Conservation (phyloP, 2,329 filamentous ascomycete genomes). For the Pseudogymnoascus sp. region DNA sequence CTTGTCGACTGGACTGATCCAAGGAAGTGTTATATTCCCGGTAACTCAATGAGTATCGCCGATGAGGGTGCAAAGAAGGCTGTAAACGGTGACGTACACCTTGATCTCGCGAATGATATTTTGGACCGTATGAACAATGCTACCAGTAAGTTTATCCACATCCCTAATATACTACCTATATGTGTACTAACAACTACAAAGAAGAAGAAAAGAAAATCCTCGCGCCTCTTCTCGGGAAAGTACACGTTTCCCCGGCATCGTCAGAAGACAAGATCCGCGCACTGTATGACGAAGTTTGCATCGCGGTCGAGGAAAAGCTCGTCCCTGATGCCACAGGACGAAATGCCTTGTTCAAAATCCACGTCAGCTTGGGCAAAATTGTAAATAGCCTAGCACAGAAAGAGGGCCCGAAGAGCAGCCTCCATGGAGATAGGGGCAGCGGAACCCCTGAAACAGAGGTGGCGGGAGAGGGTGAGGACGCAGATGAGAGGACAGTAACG, state of each 20-base stretch:
- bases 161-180: background rate
- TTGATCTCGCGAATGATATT: slow-evolving; percentile 68
- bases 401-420: slow-evolving; percentile 26
- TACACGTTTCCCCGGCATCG: slow-evolving; percentile 65
- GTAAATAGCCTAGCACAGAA: slow-evolving; percentile 38
- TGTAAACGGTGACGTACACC: slow-evolving; percentile 69
- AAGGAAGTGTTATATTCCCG: slow-evolving; percentile 58
- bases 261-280: slow-evolving; percentile 49
- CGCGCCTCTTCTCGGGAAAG: slow-evolving; percentile 69
- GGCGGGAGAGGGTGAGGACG: slow-evolving; percentile 30
- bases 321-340: slow-evolving; percentile 52
- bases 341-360: slow-evolving; percentile 60
- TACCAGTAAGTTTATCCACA: slow-evolving; percentile 47
- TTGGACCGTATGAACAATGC: slow-evolving; percentile 63
- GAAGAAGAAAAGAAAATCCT: slow-evolving; percentile 82
- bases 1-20: slow-evolving; percentile 94
- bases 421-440: slow-evolving; percentile 24
- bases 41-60: slow-evolving; percentile 33
- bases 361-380: slow-evolving; percentile 59
- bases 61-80: slow-evolving; percentile 52
- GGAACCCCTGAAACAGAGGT: slow-evolving; percentile 27
- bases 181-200: slow-evolving; percentile 32
- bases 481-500: slow-evolving; percentile 37
- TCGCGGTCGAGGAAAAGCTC: slow-evolving; percentile 55
- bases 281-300: slow-evolving; percentile 48